A percentile compares a stretch with the other conserved stretches of the same genome.
These are phyloP conservation scores for Arbutus unedo DNA, from an alignment of 148 eudicot genomes.

Conservation along the genomic window DNA sequence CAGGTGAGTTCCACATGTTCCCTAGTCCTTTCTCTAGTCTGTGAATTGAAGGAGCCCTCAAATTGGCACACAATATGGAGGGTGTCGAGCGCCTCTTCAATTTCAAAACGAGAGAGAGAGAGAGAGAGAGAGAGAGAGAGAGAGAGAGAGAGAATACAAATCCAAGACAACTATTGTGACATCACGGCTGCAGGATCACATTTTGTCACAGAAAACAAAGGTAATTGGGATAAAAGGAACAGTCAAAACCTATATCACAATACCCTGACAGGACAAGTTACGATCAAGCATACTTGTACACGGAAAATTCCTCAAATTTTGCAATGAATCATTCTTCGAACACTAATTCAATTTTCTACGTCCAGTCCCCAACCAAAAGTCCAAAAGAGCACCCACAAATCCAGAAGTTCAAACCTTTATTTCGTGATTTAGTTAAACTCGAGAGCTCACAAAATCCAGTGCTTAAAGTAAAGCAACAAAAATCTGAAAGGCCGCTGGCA, in stretches of 20 bases:
- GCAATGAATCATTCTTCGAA: background rate
- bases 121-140: no score
- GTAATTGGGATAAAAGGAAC: background rate
- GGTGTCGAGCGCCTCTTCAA: no score
- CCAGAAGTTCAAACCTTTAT: background rate
- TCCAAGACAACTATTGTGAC: background rate
- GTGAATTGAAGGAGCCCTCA: no score
- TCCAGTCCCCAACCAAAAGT: background rate
- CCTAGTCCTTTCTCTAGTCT: no score
- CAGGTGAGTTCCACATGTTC: no score
- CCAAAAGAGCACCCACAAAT: background rate
- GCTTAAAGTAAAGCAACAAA: background rate
- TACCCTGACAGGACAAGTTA: no score
- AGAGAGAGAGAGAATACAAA: no score
- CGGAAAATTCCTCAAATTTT: background rate
- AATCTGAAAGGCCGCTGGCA: background rate
- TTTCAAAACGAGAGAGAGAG: no score
- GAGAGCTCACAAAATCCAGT: background rate
- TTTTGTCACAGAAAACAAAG: background rate
- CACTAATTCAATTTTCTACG: background rate
- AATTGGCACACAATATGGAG: no score
- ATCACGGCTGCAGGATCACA: no score
- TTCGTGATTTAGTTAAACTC: background rate
- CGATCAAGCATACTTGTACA: background rate
- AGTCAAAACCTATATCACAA: no score